These are phyloP conservation scores for Dothideomycetes sp. DNA, from an alignment of 2,329 filamentous ascomycete species.

Conservation along the genomic window DNA sequence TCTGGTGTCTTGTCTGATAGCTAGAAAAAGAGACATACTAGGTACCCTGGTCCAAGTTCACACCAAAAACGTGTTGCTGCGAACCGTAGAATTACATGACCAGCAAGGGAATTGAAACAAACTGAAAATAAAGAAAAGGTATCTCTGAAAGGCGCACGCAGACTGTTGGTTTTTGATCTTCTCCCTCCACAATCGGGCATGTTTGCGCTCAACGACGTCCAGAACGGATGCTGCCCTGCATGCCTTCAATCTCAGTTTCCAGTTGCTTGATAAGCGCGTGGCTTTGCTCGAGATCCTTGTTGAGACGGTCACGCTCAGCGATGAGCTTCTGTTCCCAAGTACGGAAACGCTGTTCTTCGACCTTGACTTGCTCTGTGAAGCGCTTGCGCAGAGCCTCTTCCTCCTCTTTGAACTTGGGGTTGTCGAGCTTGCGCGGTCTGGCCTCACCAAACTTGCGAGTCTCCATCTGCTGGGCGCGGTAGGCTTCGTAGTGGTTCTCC, in stretches of 20 bases:
- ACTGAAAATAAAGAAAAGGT: slow-evolving; percentile 12
- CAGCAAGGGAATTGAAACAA: slow-evolving; percentile 6
- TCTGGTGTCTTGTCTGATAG: slow-evolving; percentile 7
- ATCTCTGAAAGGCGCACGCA: slow-evolving; percentile 9
- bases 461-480: slow-evolving; percentile 99
- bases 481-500: slow-evolving; percentile 98
- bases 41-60: slow-evolving; percentile 1
- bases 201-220: slow-evolving; percentile 16
- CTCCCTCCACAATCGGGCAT: no score
- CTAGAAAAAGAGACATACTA: slow-evolving; percentile 5
- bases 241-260: slow-evolving; percentile 83
- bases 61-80: background rate
- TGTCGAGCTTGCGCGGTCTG: slow-evolving; percentile 93
- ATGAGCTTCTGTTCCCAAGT: slow-evolving; percentile 99
- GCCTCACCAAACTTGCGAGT: slow-evolving; percentile 98
- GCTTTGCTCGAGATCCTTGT: slow-evolving; percentile 98
- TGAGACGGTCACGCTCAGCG: slow-evolving; percentile 93
- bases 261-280: slow-evolving; percentile 85
- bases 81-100: slow-evolving; percentile 7
- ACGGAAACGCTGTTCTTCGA: slow-evolving; percentile 98
- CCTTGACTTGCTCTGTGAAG: slow-evolving; percentile 99
- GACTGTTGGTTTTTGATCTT: background rate
- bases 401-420: slow-evolving; percentile 99
- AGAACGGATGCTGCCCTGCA: slow-evolving; percentile 51
- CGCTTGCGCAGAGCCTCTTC: slow-evolving; percentile 97